Percentiles rank a stretch among this genome's conserved stretches.
Conservation (phyloP, 371 early-diverging fungal genomes). For the Rhizomucor miehei region DNA sequence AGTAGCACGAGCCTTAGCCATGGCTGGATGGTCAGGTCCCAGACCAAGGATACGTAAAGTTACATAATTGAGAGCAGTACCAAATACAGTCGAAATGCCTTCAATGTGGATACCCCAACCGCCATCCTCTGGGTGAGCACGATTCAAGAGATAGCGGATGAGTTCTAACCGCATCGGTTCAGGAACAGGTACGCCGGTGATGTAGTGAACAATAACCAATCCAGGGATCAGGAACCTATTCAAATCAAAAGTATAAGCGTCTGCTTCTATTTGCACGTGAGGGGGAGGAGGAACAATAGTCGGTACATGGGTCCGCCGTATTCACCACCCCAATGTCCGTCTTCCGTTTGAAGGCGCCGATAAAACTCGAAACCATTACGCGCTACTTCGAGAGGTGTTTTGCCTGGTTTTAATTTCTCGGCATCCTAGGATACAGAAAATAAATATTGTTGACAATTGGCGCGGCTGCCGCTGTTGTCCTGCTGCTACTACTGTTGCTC, state of each 20-base stretch:
- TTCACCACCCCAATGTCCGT: slow-evolving; percentile 97
- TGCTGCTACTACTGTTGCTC: neutral
- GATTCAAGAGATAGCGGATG: slow-evolving; percentile 83
- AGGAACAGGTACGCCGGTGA: slow-evolving; percentile 69
- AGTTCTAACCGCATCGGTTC: slow-evolving; percentile 72
- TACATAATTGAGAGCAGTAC: slow-evolving; percentile 93
- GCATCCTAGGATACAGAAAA: slow-evolving; percentile 39
- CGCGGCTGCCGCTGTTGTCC: neutral
- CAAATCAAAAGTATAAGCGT: neutral
- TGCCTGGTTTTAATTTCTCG: slow-evolving; percentile 42
- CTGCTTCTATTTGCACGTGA: neutral
- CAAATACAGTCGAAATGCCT: slow-evolving; percentile 90
- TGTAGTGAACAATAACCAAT: slow-evolving; percentile 79
- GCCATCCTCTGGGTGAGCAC: slow-evolving; percentile 82
- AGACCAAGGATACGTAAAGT: slow-evolving; percentile 88
- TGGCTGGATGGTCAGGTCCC: slow-evolving; percentile 82
- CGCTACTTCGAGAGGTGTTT: slow-evolving; percentile 77
- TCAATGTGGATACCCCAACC: slow-evolving; percentile 98
- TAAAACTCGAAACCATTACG: slow-evolving; percentile 88
- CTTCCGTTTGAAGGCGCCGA: slow-evolving; percentile 84
- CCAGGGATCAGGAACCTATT: slow-evolving; percentile 89
- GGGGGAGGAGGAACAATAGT: neutral
- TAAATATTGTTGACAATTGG: too few species aligned
- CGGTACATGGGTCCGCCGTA: slow-evolving; percentile 92
- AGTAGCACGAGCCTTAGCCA: slow-evolving; percentile 78